These are phyloP conservation scores for Vigna angularis DNA, from an alignment of 306 rosid genomes.

Conservation along the genomic window DNA sequence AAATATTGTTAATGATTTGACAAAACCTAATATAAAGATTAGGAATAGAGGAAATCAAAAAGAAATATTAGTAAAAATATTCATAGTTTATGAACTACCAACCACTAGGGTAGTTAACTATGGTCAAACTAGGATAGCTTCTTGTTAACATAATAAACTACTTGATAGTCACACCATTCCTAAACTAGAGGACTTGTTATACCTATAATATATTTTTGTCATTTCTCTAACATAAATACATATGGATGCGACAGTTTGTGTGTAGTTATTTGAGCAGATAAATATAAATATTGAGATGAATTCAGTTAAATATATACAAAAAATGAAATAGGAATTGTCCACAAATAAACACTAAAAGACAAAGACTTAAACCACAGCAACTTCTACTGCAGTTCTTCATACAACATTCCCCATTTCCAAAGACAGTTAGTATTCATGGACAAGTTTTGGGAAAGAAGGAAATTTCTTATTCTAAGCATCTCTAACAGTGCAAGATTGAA, in stretches of 20 bases:
- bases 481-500: conserved; percentile 30
- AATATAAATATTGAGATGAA: background rate
- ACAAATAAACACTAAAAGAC: conserved; percentile 18
- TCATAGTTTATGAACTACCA: conserved; percentile 24
- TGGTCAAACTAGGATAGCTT: conserved; percentile 10
- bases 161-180: conserved; percentile 16
- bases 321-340: conserved; percentile 19
- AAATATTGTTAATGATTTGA: conserved; percentile 27
- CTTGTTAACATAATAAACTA: background rate
- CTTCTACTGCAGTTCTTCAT: conserved; percentile 28
- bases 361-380: conserved; percentile 31
- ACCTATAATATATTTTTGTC: conserved; percentile 11
- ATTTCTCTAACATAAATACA: conserved; percentile 12
- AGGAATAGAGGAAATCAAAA: background rate
- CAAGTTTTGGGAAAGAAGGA: conserved; percentile 24
- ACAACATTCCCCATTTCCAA: conserved; percentile 18
- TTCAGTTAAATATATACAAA: conserved; percentile 10
- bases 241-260: background rate
- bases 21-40: conserved; percentile 22
- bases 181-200: background rate
- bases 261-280: background rate
- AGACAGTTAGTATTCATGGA: conserved; percentile 21
- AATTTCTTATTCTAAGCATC: conserved; percentile 17
- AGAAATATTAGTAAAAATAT: conserved; percentile 24
- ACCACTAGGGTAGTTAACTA: conserved; percentile 17